These are phyloP conservation scores for Striga hermonthica DNA, from an alignment of 305 asterid genomes.

Conservation along the genomic window DNA sequence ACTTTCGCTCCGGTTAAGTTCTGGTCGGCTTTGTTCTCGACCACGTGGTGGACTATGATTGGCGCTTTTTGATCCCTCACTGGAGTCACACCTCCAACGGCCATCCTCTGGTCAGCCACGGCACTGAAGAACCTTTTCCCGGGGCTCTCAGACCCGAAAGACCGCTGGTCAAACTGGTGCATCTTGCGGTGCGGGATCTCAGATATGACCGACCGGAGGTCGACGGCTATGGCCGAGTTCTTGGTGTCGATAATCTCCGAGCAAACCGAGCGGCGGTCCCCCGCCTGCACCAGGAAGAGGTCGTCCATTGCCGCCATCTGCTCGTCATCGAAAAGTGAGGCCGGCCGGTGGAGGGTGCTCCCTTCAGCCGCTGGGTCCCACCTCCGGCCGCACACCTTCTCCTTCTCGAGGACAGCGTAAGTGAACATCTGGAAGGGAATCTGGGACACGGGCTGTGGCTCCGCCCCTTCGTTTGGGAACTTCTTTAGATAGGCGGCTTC, in stretches of 20 bases:
- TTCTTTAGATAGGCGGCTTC: conserved; percentile 57
- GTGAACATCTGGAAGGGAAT: conserved; percentile 77
- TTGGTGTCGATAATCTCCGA: conserved; percentile 70
- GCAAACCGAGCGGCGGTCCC: conserved; percentile 61
- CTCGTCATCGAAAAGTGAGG: conserved; percentile 47
- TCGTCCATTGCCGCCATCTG: conserved; percentile 63
- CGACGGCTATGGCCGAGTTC: conserved; percentile 38
- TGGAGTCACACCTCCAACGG: conserved; percentile 22
- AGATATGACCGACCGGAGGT: conserved; percentile 59
- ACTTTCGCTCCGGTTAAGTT: conserved; percentile 15
- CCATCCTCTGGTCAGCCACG: background rate
- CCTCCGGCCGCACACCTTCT: conserved; percentile 41
- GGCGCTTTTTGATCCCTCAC: conserved; percentile 31
- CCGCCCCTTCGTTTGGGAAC: conserved; percentile 33
- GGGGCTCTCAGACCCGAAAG: conserved; percentile 52
- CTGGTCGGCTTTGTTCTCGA: conserved; percentile 26
- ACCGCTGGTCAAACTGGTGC: conserved; percentile 43
- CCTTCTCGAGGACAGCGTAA: conserved; percentile 61
- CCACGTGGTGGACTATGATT: conserved; percentile 23
- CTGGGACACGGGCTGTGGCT: conserved; percentile 46
- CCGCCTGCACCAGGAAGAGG: conserved; percentile 50
- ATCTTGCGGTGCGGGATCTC: conserved; percentile 49
- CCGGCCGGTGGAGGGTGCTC: conserved; percentile 32
- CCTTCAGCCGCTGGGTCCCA: conserved; percentile 48
- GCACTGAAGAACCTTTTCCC: conserved; percentile 32